Evolutionary conservation across 208 protist species (phyloP), one percentile per base, ranked within the genome.

Genomic region (Sergeia podlipaevii): DNA sequence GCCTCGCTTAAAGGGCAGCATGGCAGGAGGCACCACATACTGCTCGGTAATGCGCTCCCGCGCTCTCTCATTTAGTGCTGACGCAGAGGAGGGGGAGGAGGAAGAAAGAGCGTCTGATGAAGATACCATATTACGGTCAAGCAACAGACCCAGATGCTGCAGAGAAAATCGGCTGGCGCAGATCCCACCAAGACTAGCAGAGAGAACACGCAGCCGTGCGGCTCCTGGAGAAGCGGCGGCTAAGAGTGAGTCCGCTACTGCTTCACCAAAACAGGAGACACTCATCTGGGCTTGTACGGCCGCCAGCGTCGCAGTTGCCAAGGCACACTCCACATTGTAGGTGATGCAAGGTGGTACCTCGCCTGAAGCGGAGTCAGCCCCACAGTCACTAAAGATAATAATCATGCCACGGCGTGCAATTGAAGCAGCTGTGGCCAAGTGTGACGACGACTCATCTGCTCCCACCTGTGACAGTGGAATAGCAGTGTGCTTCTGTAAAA

Each of bases 331-430:
- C 3, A 78, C 50, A 30, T 57, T 65, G 55, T 80, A 83, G 7
- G 68, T 59, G 26, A 84, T 44, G 5, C 2, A 4, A 13, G 32
- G 6, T 8, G 11, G 48, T 21, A 13, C 34, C 8, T 8, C 26
- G 13, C 8, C 21, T 30, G 30, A 37, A 38, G n/a, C 27, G 6
- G 37, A 47, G 50, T 17, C 46, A 7, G 24, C n/a, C 0, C 41
- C 43, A 20, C 56, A 54, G 65, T 88, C 74, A 47, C 70, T 90
- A 66, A 93, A 93, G 24, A 93, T 47, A 8, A 83, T 24, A 47
- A 91, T 30, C 6, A 47, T 49, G 17, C 47, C 44, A 20, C 59
- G 13, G 46, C 23, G 10, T 23, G 39, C 36, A 21, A 50, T n/a
- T 24, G 37, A 17, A 24, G 54, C 18, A 24, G 45, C 11, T 32